Base-by-base conservation (phyloP, 257 asterid species). In the Mentha longifolia region DNA sequence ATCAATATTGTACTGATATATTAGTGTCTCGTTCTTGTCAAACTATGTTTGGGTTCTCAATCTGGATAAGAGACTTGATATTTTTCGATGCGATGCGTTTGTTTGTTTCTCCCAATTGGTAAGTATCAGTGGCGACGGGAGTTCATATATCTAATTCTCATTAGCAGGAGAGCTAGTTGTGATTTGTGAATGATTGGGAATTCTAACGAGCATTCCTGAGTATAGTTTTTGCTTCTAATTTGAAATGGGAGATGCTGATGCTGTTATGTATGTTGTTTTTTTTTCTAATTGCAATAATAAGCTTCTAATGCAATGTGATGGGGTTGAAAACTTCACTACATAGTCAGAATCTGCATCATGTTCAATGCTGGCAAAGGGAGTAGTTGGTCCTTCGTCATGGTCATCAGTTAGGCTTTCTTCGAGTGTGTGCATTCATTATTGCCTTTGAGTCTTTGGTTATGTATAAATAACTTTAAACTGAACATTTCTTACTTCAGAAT, bases 1-100 rank as follows among this genome's bases (percentile, higher is more conserved):
- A 67, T 56, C 51, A 41, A 65, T 57, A 52, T 5, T 55, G 17
- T 65, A 47, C 52, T 72, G 57, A 49, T 60, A 75, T 35, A 0
- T 39, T 41, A 61, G 41, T 51, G 54, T 39, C 33, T 51, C 14
- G 65, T 39, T 52, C 11, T 60, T 42, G 16, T 42, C 7, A 52
- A 33, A 70, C 68, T 33, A 28, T 61, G 54, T 22, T 46, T 37
- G 28, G 9, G 60, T 19, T 61, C 52, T 62, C 68, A 15, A 17
- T 37, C 7, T 15, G 59, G 49, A 55, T 52, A 20, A 33, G 22
- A 46, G 31, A 52, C 66, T 51, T 76, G 22, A 68, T 33, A 10
- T 22, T 42, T 47, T 56, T 61, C 17, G 30, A 17, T 51, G 30
- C 16, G 9, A 16, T 2, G 20, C 25, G 0, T 41, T 65, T 22